These are phyloP conservation scores for Solanum arcanum DNA, from an alignment of 257 asterid species.

Conservation along the genomic window DNA sequence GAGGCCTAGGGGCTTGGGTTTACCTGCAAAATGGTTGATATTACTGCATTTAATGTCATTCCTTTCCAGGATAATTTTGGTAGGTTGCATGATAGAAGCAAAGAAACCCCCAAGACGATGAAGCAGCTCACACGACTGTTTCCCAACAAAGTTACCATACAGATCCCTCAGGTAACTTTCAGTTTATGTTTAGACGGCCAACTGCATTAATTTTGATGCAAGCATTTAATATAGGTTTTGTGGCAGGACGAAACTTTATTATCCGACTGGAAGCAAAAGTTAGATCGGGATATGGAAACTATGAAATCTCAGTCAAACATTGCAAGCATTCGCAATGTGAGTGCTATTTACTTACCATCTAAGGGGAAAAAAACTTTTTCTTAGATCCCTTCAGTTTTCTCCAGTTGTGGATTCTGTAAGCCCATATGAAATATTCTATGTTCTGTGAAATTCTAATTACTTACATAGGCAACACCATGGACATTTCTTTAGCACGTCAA, in stretches of 20 bases:
- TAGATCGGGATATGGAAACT: constrained; percentile 80
- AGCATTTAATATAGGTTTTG: not conserved
- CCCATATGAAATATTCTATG: not conserved
- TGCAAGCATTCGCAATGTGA: constrained; percentile 58
- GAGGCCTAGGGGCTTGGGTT: not conserved
- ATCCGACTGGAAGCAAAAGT: constrained; percentile 74
- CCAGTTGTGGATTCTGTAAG: not conserved
- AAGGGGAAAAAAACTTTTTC: not conserved
- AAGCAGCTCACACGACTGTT: constrained; percentile 84
- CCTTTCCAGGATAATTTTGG: constrained; percentile 62
- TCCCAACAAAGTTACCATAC: constrained; percentile 86
- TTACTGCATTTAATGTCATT: not conserved
- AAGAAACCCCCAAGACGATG: constrained; percentile 76
- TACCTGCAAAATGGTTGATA: not conserved
- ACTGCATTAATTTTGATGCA: not conserved
- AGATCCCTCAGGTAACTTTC: constrained; percentile 72
- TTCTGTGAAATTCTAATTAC: not conserved
- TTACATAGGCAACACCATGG: not conserved
- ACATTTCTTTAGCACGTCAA: not conserved
- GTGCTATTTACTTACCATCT: constrained; percentile 8
- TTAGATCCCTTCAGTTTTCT: not conserved
- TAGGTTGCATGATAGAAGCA: constrained; percentile 68
- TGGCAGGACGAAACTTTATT: constrained; percentile 69
- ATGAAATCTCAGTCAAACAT: constrained; percentile 73
- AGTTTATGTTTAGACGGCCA: not conserved